Percentiles rank a stretch among this genome's conserved stretches.
These are phyloP conservation scores for Scalesia atractyloides DNA, from an alignment of 129 eudicot species.

Conservation along the genomic window DNA sequence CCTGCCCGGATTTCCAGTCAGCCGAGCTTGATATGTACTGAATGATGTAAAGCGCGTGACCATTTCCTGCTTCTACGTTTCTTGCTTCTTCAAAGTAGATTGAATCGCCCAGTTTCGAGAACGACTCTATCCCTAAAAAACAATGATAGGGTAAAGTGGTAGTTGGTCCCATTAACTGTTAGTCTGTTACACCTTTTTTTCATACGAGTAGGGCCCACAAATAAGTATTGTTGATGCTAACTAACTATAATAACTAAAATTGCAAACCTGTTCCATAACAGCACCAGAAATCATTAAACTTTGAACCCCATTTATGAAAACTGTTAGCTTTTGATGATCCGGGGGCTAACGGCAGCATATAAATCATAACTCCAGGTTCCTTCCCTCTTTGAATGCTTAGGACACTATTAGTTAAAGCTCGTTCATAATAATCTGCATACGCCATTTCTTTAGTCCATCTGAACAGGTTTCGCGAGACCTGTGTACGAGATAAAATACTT, in stretches of 20 bases:
- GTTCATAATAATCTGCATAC: slow-evolving; percentile 87
- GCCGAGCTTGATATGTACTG: slow-evolving; percentile 84
- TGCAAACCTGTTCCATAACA: slow-evolving; percentile 89
- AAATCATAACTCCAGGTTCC: slow-evolving; percentile 86
- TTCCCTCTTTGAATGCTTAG: slow-evolving; percentile 83
- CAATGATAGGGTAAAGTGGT: no score
- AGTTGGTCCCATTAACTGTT: no score
- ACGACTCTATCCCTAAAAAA: slow-evolving; percentile 78
- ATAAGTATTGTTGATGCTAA: slow-evolving; percentile 3
- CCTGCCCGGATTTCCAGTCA: slow-evolving; percentile 64
- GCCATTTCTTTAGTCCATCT: slow-evolving; percentile 86
- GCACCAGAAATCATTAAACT: slow-evolving; percentile 79
- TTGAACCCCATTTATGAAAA: slow-evolving; percentile 81
- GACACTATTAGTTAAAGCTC: slow-evolving; percentile 83
- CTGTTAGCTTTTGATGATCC: slow-evolving; percentile 73
- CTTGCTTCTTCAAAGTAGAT: slow-evolving; percentile 87
- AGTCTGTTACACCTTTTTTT: not conserved
- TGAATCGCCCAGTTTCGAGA: slow-evolving; percentile 92
- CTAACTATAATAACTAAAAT: slow-evolving; percentile 7
- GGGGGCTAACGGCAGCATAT: slow-evolving; percentile 81
- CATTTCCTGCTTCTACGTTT: slow-evolving; percentile 48
- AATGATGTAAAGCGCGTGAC: slow-evolving; percentile 56
- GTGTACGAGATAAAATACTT: slow-evolving; percentile 16
- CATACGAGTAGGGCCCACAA: not conserved
- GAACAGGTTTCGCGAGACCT: slow-evolving; percentile 85